A percentile compares a stretch with the other conserved stretches of the same genome.
Conservation (phyloP, 2,329 filamentous ascomycete genomes). For the Cytospora paraplurivora region DNA sequence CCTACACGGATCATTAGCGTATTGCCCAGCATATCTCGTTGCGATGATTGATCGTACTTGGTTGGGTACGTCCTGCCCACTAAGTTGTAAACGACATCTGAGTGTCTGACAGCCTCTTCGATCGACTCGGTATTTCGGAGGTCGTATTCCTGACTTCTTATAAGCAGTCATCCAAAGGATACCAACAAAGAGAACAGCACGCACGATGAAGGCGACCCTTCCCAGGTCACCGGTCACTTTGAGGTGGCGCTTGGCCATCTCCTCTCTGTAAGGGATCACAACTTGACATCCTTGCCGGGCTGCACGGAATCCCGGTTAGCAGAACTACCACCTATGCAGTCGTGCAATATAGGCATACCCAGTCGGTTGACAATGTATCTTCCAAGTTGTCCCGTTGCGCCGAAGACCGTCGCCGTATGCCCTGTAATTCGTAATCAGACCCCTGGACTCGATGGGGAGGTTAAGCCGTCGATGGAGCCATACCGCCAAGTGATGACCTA, state of each 20-base stretch:
- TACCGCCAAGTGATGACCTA: slow-evolving; percentile 87
- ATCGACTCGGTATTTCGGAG: slow-evolving; percentile 92
- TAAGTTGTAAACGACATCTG: slow-evolving; percentile 96
- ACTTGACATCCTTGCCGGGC: slow-evolving; percentile 94
- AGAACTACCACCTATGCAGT: background rate
- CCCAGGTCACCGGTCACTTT: slow-evolving; percentile 96
- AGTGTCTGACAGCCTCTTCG: slow-evolving; percentile 94
- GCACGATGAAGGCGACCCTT: slow-evolving; percentile 80
- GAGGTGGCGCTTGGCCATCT: slow-evolving; percentile 96
- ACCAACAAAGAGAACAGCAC: slow-evolving; percentile 33
- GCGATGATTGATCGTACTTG: slow-evolving; percentile 61
- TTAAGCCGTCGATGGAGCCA: slow-evolving; percentile 26
- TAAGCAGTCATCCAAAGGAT: slow-evolving; percentile 28
- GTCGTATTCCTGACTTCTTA: slow-evolving; percentile 75
- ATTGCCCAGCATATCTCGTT: background rate
- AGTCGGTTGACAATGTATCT: slow-evolving; percentile 97
- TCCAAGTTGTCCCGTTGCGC: slow-evolving; percentile 92
- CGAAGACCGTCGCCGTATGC: slow-evolving; percentile 96
- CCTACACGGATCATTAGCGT: slow-evolving; percentile 47
- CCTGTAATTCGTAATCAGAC: slow-evolving; percentile 53
- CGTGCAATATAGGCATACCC: slow-evolving; percentile 49
- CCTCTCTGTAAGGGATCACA: slow-evolving; percentile 89
- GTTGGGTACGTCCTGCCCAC: slow-evolving; percentile 94
- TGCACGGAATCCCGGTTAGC: slow-evolving; percentile 44
- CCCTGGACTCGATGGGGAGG: slow-evolving; percentile 8